These are phyloP conservation scores for Bombardia bombarda DNA, from an alignment of 495 filamentous ascomycete species.

Conservation along the genomic window DNA sequence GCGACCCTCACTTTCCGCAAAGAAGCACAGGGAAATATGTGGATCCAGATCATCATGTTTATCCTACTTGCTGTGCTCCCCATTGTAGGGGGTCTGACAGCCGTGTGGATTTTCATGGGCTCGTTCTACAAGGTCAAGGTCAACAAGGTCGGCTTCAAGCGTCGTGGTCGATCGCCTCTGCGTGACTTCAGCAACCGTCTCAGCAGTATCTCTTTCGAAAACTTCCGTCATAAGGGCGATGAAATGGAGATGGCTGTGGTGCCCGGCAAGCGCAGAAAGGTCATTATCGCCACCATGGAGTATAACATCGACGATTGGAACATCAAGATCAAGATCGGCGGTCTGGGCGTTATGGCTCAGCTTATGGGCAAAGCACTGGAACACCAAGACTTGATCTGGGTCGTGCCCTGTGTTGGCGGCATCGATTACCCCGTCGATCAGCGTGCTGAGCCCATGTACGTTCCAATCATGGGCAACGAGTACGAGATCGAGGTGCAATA, in stretches of 20 bases:
- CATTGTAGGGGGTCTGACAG: constrained; percentile 45
- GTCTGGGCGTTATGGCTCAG: constrained; percentile 63
- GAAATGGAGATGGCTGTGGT: constrained; percentile 30
- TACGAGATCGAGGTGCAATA: constrained; percentile 63
- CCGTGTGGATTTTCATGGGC: constrained; percentile 54
- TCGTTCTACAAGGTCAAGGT: constrained; percentile 51
- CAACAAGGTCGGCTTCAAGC: constrained; percentile 51
- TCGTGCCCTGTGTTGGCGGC: constrained; percentile 67
- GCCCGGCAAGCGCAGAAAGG: constrained; percentile 38
- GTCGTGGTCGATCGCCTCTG: constrained; percentile 19
- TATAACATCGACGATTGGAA: constrained; percentile 67
- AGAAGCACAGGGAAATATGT: constrained; percentile 46
- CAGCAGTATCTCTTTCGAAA: constrained; percentile 16
- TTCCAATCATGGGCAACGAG: constrained; percentile 55
- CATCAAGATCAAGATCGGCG: constrained; percentile 69
- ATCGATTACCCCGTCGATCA: constrained; percentile 57
- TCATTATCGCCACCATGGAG: constrained; percentile 61
- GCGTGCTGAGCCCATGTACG: constrained; percentile 53
- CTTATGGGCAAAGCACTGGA: constrained; percentile 63
- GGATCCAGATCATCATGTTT: constrained; percentile 49
- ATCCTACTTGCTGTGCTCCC: constrained; percentile 38
- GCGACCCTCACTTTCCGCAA: constrained; percentile 36
- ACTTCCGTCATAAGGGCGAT: constrained; percentile 45
- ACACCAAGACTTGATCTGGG: constrained; percentile 65
- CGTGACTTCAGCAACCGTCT: constrained; percentile 13